Base-by-base conservation (phyloP, 331 rosid species). In the Acacia pycnantha region DNA sequence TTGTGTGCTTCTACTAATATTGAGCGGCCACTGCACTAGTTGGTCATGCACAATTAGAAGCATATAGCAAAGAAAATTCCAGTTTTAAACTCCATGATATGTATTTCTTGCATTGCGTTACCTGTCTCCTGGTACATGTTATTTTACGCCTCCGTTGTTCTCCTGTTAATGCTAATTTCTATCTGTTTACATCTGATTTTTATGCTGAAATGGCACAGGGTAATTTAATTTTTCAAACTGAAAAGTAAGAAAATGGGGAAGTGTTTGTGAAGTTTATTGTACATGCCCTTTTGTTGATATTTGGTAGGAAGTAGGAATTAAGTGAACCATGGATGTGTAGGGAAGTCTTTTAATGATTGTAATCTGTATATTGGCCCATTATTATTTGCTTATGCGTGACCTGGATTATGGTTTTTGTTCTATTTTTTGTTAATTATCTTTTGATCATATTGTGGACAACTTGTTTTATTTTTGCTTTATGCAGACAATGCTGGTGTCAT, bases 401-500 rank as follows among this genome's bases (percentile, higher is more conserved):
- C 22, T 7, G 47, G 43, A 19, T 11, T 68, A 37, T 35, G 24
- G 8, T 22, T 50, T 5, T 47, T n/a, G 66, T 15, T 76, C 4
- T 15, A n/a, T 2, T 26, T 21, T 40, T 24, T 4, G n/a, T 21
- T 35, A 8, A 11, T 41, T 13, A 43, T 56, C 0, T 16, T 71
- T 8, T 26, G 8, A 15, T 22, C 0, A 47, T 61, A 9, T 19
- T 37, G 69, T 1, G 3, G 44, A 44, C 41, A 3, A 2, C 33
- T 72, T 0, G 31, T 77, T 8, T 3, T 10, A 15, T 0, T 78
- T 62, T 13, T 16, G 41, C 21, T 1, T 14, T 70, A 0, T 83
- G 81, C 88, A 92, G 97, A 94, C 76, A 94, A 94, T 84, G 98
- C 98, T 8, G 97, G 98, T 7, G 98, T 92, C 2, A 90, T 94